A percentile compares a stretch with the other conserved stretches of the same genome.
Conservation (phyloP, 495 filamentous ascomycete genomes). For the Peziza echinospora region DNA sequence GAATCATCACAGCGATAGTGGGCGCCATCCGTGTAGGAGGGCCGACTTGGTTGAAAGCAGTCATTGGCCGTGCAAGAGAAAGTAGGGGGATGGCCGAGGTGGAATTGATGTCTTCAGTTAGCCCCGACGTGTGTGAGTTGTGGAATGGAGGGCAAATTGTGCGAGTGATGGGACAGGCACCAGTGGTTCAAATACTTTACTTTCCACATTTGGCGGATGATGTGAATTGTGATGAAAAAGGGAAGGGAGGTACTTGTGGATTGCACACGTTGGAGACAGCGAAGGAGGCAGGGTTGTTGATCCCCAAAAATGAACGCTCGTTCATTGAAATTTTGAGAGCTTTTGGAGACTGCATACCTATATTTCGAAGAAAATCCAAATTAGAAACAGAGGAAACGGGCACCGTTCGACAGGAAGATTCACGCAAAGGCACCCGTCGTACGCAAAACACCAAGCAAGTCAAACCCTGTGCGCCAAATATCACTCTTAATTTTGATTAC, state of each 20-base stretch:
- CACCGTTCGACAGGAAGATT: no score
- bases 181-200: background rate
- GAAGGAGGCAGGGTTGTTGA: no score
- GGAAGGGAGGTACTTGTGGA: no score
- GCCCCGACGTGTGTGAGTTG: conserved; percentile 17
- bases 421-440: no score
- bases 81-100: conserved; percentile 14
- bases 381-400: no score
- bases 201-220: background rate
- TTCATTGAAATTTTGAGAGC: no score
- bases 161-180: conserved; percentile 5
- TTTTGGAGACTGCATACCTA: no score
- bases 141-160: conserved; percentile 19
- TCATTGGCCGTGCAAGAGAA: conserved; percentile 28
- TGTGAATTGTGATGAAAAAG: no score
- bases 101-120: conserved; percentile 19
- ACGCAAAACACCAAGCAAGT: no score
- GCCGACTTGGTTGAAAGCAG: conserved; percentile 27
- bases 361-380: no score
- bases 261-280: background rate
- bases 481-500: background rate
- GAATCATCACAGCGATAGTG: conserved; percentile 34
- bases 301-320: no score
- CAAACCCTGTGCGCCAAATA: background rate
- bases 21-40: conserved; percentile 33